Base-by-base conservation (phyloP, 345 rosid genomes). In the Geranium brycei region DNA sequence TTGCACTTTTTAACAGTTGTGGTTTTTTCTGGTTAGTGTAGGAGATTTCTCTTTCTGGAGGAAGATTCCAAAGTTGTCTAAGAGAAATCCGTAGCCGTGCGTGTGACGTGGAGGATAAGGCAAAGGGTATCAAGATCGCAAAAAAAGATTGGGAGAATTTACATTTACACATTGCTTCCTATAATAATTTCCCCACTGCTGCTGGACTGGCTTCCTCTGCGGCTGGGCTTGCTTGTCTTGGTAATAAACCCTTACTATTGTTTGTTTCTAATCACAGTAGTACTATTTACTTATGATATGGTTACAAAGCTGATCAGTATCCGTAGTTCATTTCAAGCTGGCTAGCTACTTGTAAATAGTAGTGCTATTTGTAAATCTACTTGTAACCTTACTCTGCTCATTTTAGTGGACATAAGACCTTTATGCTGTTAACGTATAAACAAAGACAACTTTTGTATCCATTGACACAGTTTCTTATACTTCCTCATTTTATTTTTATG, bases 141-240 rank as follows among this genome's bases (percentile, higher is more conserved):
- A 88, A 88, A 82, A 78, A 83, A 67, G 97, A 90, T 62, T 93
- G 96, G 99, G 88, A 87, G 71, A 87, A 81, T 58, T 28, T 93
- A 80, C 80, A 88, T 67, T 62, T 93, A 0, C 97, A 88, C 69
- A 83, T 91, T 79, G 95, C 99, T 66, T 93, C 99, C 11, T 87
- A 74, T 68, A 93, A 93, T 75, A 91, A 85, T 70, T 93, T 93
- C 65, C 99, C 99, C 53, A 88, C 97, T 32, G 99, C 97, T 63
- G 99, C 97, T 76, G 99, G 99, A 18, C 78, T 93, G 80, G 99
- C 99, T 74, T 93, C 99, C 75, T 93, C 99, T 31, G 99, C 99
- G 0, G 96, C 99, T 71, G 99, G 99, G 35, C 81, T 93, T 72
- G 97, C 99, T 65, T 93, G 99, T 79, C 86, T 93, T 61, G 99